Percentiles rank a stretch among this genome's conserved stretches.
Conservation (phyloP, 2,329 filamentous ascomycete species). For the Mycosphaerelloides madeirae region DNA sequence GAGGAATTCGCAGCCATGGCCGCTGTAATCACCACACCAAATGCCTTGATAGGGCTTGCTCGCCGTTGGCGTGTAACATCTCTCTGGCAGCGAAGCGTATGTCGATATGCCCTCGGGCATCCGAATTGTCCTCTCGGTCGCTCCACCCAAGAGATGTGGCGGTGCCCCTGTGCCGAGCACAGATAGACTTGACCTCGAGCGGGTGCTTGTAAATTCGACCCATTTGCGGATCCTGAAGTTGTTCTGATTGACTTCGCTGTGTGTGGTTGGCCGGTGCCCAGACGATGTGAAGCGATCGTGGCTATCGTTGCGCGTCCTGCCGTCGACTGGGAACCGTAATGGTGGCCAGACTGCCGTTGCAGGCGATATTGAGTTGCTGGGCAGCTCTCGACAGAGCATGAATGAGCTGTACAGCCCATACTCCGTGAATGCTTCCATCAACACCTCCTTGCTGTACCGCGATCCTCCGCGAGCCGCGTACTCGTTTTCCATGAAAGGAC, state of each 20-base stretch:
- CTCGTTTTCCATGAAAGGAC: conserved; percentile 16
- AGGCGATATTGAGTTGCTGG: conserved; percentile 35
- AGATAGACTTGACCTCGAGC: conserved; percentile 19
- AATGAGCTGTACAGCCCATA: conserved; percentile 60
- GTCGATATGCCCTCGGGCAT: conserved; percentile 54
- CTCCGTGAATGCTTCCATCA: conserved; percentile 42
- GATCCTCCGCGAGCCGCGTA: conserved; percentile 15
- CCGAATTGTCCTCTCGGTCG: conserved; percentile 39
- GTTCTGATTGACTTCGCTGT: conserved; percentile 60
- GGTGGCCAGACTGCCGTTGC: conserved; percentile 66
- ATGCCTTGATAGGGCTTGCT: conserved; percentile 84
- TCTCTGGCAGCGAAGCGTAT: conserved; percentile 68
- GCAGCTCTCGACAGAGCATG: conserved; percentile 56
- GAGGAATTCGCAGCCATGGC: conserved; percentile 84
- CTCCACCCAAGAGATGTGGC: conserved; percentile 13
- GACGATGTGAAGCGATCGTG: conserved; percentile 40
- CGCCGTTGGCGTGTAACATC: conserved; percentile 72
- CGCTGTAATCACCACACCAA: conserved; percentile 86
- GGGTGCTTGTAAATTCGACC: conserved; percentile 57
- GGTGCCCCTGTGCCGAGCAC: too few relatives aligned
- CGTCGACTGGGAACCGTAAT: conserved; percentile 58
- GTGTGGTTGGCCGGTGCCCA: conserved; percentile 47
- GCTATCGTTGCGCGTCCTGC: conserved; percentile 53
- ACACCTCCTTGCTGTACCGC: conserved; percentile 48
- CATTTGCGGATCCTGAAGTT: conserved; percentile 72